Evolutionary conservation across 78 protist genomes (phyloP).

Genomic region (Blattamonas nauphoetae): DNA sequence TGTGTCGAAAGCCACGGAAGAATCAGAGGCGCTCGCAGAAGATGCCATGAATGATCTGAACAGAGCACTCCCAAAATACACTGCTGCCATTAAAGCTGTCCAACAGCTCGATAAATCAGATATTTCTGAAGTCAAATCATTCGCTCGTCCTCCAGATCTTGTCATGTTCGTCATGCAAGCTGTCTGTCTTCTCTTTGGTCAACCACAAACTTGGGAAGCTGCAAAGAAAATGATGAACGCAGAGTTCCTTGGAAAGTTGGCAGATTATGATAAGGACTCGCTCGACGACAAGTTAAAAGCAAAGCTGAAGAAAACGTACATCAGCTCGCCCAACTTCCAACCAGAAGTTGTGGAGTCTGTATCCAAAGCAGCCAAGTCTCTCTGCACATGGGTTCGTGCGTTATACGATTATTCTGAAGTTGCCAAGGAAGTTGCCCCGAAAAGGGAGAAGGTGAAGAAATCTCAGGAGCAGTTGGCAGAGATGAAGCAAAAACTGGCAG

Average conservation of each 20-base stretch:
- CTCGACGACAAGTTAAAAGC: conserved; percentile 1
- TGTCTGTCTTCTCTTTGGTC: conserved; percentile 19
- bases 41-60: conserved; percentile 33
- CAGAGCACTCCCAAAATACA: conserved; percentile 18
- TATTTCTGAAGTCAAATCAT: conserved; percentile 17
- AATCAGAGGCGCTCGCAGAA: conserved; percentile 3
- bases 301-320: conserved; percentile 23
- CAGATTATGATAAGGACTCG: not conserved
- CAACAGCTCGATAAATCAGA: not conserved
- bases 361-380: conserved; percentile 24
- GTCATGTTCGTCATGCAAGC: conserved; percentile 31
- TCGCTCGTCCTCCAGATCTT: conserved; percentile 27
- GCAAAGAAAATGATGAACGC: conserved; percentile 24
- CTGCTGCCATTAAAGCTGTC: conserved; percentile 18
- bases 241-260: not conserved
- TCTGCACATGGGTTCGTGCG: conserved; percentile 62
- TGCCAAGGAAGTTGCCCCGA: conserved; percentile 49
- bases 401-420: conserved; percentile 40
- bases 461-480: conserved; percentile 18
- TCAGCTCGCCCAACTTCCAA: conserved; percentile 23
- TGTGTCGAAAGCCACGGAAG: not conserved
- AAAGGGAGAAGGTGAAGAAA: not conserved
- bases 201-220: conserved; percentile 21
- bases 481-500: not conserved
- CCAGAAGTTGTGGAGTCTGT: conserved; percentile 41